Percentiles rank a stretch among this genome's conserved stretches.
These are phyloP conservation scores for Cladobotryum protrusum DNA, from an alignment of 2,329 filamentous ascomycete species.

Conservation along the genomic window DNA sequence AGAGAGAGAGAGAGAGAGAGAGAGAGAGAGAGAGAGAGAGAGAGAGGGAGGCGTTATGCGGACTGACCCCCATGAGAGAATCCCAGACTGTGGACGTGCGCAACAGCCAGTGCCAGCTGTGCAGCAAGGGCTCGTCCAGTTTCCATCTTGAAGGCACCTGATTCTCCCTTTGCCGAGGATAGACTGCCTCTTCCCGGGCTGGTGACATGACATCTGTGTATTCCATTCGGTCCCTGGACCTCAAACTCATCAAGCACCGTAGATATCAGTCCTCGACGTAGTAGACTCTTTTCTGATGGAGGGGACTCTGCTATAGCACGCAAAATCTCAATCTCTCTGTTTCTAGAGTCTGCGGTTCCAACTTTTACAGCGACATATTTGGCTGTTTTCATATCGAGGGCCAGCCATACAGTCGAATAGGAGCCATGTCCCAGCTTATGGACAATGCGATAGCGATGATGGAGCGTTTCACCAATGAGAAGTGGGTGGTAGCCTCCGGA, in stretches of 20 bases:
- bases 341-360: constrained; percentile 20
- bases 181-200: constrained; percentile 22
- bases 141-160: constrained; percentile 20
- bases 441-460: constrained; percentile 20
- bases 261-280: constrained; percentile 11
- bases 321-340: constrained; percentile 20
- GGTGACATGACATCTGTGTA: constrained; percentile 23
- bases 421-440: constrained; percentile 26
- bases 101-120: constrained; percentile 25
- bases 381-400: constrained; percentile 18
- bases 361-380: constrained; percentile 30
- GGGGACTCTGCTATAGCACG: constrained; percentile 1
- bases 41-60: too few relatives aligned
- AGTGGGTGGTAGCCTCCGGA: constrained; percentile 34
- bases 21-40: too few relatives aligned
- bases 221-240: constrained; percentile 23
- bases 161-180: too few relatives aligned
- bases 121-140: constrained; percentile 23
- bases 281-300: background rate
- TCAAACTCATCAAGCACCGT: constrained; percentile 20
- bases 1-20: too few relatives aligned
- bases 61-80: constrained; percentile 26
- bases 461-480: constrained; percentile 30
- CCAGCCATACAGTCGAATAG: constrained; percentile 31
- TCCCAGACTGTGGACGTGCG: constrained; percentile 22